These are phyloP conservation scores for Cucurbita moschata DNA, from an alignment of 306 rosid genomes.

Conservation along the genomic window DNA sequence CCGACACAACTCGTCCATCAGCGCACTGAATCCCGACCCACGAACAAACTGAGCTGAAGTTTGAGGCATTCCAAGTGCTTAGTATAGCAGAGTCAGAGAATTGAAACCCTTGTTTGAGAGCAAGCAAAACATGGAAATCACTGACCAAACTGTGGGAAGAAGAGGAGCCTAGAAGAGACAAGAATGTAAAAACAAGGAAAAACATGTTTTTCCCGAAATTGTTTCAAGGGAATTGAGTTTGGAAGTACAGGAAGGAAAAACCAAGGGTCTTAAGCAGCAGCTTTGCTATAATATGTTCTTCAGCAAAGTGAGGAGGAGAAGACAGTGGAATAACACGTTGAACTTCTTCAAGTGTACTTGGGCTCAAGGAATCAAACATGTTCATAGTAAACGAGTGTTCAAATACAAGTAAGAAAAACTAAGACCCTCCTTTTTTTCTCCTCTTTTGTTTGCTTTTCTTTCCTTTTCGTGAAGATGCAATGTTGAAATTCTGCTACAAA, in stretches of 20 bases:
- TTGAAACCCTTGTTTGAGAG: constrained; percentile 46
- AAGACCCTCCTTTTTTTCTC: constrained; percentile 25
- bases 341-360: constrained; percentile 38
- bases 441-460: constrained; percentile 23
- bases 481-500: constrained; percentile 29
- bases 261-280: constrained; percentile 26
- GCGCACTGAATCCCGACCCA: constrained; percentile 61
- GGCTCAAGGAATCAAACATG: constrained; percentile 67
- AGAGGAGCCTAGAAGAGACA: constrained; percentile 39
- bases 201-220: constrained; percentile 28
- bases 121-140: constrained; percentile 46
- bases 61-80: constrained; percentile 37
- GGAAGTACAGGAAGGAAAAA: constrained; percentile 36
- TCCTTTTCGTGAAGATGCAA: constrained; percentile 25
- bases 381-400: constrained; percentile 44
- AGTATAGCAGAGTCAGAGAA: constrained; percentile 41
- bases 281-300: constrained; percentile 20
- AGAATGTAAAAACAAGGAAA: constrained; percentile 30
- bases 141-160: constrained; percentile 40
- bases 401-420: constrained; percentile 61
- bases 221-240: constrained; percentile 32
- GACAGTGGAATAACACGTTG: constrained; percentile 42
- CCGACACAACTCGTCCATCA: constrained; percentile 36
- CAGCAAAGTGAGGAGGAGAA: constrained; percentile 26
- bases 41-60: constrained; percentile 45